Base-by-base conservation (phyloP, 305 asterid species). In the Solanum hybrid region DNA sequence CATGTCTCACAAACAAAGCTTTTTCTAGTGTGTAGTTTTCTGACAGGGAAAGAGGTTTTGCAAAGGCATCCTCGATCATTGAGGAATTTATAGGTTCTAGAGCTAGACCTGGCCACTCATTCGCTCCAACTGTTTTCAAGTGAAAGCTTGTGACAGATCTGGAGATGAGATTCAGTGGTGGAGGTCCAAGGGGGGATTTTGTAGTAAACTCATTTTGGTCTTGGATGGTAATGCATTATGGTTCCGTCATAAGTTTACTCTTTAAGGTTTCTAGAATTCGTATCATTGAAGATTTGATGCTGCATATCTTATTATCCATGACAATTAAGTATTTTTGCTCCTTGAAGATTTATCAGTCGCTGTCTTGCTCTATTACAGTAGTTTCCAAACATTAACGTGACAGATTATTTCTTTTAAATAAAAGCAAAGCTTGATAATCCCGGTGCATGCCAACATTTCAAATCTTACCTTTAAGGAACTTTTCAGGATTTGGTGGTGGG, bases 401-500 rank as follows among this genome's bases (percentile, higher is more conserved):
- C 69, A 19, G 31, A 51, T 84, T 84, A 51, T 51, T 84, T 51
- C 87, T 6, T 29, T 24, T 51, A 38, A 84, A 51, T 51, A 51
- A 51, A 84, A 84, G 22, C 75, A 51, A 51, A 84, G 29, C 22
- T 31, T 51, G 24, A 31, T 77, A 10, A 56, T 77, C 89, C 85
- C 13, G 6, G 71, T 56, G 38, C 85, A 27, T 72, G 69, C 35
- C 32, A 73, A 29, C 40, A 73, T 80, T 37, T 38, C 85, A 87
- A 88, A 32, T 35, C 85, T 78, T 14, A 78, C 71, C 69, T 75
- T 88, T 15, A 85, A 87, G 87, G 88, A 86, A 78, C 78, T 84
- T 92, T 92, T 86, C 97, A 96, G 99, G 99, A 97, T 94, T 73
- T 97, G 96, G 99, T 97, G 88, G 98, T 96, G 66, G 99, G 99